Base-by-base conservation (phyloP, 805 yeast species). In the Kodamaea restingae region DNA sequence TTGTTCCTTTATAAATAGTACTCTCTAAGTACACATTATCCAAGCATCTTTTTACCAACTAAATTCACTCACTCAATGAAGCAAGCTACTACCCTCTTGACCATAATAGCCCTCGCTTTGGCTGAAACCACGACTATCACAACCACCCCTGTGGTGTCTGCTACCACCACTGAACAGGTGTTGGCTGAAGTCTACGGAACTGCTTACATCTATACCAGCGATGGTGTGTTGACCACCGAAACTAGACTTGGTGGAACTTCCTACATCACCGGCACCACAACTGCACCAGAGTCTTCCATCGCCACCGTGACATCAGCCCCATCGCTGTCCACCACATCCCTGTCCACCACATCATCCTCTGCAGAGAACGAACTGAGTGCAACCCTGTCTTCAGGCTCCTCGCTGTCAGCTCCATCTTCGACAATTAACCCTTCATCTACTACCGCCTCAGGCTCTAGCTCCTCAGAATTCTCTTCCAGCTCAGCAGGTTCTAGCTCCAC, bases 201-300 rank as follows among this genome's bases (percentile, higher is more conserved):
- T 4, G 56, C 41, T 6, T 65, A 63, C 44, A 46, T 62, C 20
- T 66, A 47, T 45, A 61, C 68, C 18, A 50, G 49, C 36, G 49
- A 45, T 17, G 69, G 70, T 2, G 42, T 38, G 5, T 49, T 57
- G 36, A 62, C 71, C 24, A 59, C 67, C n/a, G 38, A 48, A 7
- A 49, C 54, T 8, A 44, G 50, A 20, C 42, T 51, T 10, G 57
- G 55, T n/a, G 43, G 48, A 7, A 48, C 51, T 2, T 35, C 32
- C 25, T 42, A 24, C 26, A 22, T 37, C 17, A 37, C 40, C 18
- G 40, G 35, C 7, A 35, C 48, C 28, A 20, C 6, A n/a, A 24
- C 47, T 8, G 39, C 27, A 11, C 38, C 43, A 15, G 39, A 29
- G 12, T 34, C 41, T 15, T 39, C 30, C 3, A 37, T 44, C 8